These are phyloP conservation scores for Gossypium mustelinum DNA, from an alignment of 345 rosid species.

Conservation along the genomic window DNA sequence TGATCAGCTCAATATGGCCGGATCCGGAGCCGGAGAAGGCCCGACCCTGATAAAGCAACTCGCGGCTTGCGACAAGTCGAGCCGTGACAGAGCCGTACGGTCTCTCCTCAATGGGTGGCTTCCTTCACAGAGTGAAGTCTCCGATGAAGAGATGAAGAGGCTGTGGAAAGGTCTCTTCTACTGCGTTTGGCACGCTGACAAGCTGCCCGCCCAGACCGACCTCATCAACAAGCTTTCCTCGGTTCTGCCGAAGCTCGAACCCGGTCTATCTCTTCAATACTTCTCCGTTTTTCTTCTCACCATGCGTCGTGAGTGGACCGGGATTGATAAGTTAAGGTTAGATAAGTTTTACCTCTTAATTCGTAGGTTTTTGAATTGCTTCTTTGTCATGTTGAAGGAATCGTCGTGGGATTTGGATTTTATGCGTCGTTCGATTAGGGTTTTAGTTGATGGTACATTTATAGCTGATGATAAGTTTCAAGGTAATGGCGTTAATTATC, in stretches of 20 bases:
- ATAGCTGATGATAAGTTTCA: conserved; percentile 49
- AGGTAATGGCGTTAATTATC: conserved; percentile 84
- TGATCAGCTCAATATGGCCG: background rate
- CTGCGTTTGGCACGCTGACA: conserved; percentile 97
- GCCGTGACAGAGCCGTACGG: conserved; percentile 59
- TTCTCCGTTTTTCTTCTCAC: conserved; percentile 73
- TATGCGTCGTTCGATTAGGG: conserved; percentile 35
- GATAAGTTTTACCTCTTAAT: conserved; percentile 86
- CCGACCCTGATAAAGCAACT: conserved; percentile 63
- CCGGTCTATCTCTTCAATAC: conserved; percentile 51
- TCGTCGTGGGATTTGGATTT: conserved; percentile 62
- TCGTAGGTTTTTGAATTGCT: conserved; percentile 56
- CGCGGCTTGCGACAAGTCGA: conserved; percentile 58
- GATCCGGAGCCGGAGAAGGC: conserved; percentile 32
- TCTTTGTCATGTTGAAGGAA: conserved; percentile 45
- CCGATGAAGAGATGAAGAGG: conserved; percentile 79
- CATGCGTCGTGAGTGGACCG: conserved; percentile 94
- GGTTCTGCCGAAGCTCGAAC: conserved; percentile 44
- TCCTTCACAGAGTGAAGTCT: conserved; percentile 50
- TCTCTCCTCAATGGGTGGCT: conserved; percentile 63
- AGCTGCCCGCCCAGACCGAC: conserved; percentile 55
- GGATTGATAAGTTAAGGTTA: conserved; percentile 73
- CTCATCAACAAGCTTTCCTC: conserved; percentile 64
- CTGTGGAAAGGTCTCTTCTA: conserved; percentile 96
- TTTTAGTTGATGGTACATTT: conserved; percentile 46